Base-by-base conservation (phyloP, 2,329 filamentous ascomycete species). In the Apiospora hydei region DNA sequence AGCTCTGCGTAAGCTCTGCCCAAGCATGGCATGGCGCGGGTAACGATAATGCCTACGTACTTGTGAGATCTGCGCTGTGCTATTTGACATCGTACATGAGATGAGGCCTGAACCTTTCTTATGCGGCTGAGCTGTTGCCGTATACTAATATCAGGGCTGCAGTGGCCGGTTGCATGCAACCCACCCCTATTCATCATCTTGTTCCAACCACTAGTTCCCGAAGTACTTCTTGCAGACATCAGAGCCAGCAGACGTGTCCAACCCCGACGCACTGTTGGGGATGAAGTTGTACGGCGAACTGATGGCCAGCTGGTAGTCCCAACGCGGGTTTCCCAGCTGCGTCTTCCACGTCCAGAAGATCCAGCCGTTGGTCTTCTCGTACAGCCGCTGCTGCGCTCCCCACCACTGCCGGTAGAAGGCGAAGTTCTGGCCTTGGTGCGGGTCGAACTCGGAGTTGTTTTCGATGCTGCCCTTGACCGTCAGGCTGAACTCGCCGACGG, bases 271-370 rank as follows among this genome's bases (percentile, higher is more conserved):
- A n/a, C 64, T 67, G 64, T 16, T 46, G 64, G 64, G 64, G 24
- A 67, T 67, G 66, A 68, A 68, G 41, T 47, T 43, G 14, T 47
- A 68, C n/a, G 21, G 41, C 41, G 41, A 44, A 30, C 66, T 68
- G 43, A 68, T 68, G 44, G 66, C 66, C 66, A 46, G 21, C 41
- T 44, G 44, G 66, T 68, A 68, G 18, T 68, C 70, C 84, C 84
- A 86, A 61, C 83, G 77, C 76, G 81, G 84, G 77, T 85, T 82
- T 61, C 76, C 81, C 72, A 74, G 85, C 71, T 77, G 74, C 49
- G 74, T 86, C 81, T 88, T 89, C 88, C 87, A 89, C 5, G 81
- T 84, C 87, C 88, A 89, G 75, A 87, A 89, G 8, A 85, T 76
- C 86, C 86, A 89, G 0, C 86, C 86, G 30, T 81, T 77, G 46